Evolutionary conservation across 2,329 filamentous ascomycete genomes (phyloP).

Genomic region (Immersiporthe knoxdaviesiana): DNA sequence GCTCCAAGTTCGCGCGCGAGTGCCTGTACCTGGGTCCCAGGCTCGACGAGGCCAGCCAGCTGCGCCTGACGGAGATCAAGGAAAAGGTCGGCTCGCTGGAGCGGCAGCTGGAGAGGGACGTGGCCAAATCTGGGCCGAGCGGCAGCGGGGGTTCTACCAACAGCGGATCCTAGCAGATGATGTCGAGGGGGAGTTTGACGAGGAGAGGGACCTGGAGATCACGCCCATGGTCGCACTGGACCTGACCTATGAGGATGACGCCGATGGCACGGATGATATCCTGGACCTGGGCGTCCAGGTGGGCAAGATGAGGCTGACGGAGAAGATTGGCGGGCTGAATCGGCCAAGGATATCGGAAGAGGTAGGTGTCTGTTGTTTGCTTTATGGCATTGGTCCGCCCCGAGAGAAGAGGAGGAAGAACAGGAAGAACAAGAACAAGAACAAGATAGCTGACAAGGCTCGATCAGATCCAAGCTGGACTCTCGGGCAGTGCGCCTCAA

Average conservation of each 20-base stretch:
- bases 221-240: constrained; percentile 67
- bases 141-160: constrained; percentile 36
- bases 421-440: constrained; percentile 59
- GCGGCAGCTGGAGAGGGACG: constrained; percentile 69
- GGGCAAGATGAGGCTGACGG: constrained; percentile 73
- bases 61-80: constrained; percentile 75
- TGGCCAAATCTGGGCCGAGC: constrained; percentile 51
- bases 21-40: constrained; percentile 68
- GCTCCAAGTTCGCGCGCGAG: constrained; percentile 56
- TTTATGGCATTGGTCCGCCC: not conserved
- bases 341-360: constrained; percentile 73
- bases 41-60: constrained; percentile 70
- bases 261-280: constrained; percentile 61
- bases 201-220: constrained; percentile 62
- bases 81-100: constrained; percentile 76
- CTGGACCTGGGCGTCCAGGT: constrained; percentile 73
- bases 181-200: constrained; percentile 61
- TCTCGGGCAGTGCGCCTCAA: constrained; percentile 34
- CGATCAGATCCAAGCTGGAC: constrained; percentile 42
- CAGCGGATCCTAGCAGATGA: constrained; percentile 51
- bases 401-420: constrained; percentile 45
- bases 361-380: constrained; percentile 46
- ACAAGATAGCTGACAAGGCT: constrained; percentile 17
- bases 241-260: constrained; percentile 68
- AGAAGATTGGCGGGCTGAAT: constrained; percentile 73